phyloP scores from a whole-genome alignment of 768 basidiomycete species.

The Dictyophora rubrovolvata region DNA sequence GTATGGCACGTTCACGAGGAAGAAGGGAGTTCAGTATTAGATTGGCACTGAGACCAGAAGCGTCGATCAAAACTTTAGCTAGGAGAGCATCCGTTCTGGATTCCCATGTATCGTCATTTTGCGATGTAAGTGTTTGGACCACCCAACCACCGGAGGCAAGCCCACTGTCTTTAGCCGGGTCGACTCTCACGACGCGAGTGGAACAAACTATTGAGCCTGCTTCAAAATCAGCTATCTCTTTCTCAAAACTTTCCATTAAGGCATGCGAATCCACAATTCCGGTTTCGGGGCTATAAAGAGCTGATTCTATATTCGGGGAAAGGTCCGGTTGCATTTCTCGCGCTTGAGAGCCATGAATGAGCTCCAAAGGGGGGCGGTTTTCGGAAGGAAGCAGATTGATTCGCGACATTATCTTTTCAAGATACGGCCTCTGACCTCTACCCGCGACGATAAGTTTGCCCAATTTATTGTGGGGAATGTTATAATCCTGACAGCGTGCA shows the following conservation, averaged over 20 bases:
- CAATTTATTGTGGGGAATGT: constrained; percentile 59
- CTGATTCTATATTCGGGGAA: constrained; percentile 54
- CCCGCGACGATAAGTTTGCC: constrained; percentile 89
- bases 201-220: constrained; percentile 62
- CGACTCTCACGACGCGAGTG: constrained; percentile 79
- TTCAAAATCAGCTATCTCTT: constrained; percentile 65
- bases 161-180: constrained; percentile 37
- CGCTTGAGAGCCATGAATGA: constrained; percentile 61
- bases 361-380: constrained; percentile 46
- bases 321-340: constrained; percentile 75
- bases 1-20: constrained; percentile 43
- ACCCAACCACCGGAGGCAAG: constrained; percentile 68
- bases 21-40: constrained; percentile 65
- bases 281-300: constrained; percentile 76
- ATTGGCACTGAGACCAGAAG: constrained; percentile 64
- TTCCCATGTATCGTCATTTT: constrained; percentile 19
- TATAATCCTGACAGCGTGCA: constrained; percentile 49
- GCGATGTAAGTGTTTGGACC: constrained; percentile 58
- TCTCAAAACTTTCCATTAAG: constrained; percentile 74
- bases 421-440: constrained; percentile 54
- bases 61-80: constrained; percentile 71
- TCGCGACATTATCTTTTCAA: constrained; percentile 30
- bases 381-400: constrained; percentile 16
- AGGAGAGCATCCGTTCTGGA: constrained; percentile 50
- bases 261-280: constrained; percentile 87